Conservation (phyloP, 345 rosid genomes). For the Populus ilicifolia region DNA sequence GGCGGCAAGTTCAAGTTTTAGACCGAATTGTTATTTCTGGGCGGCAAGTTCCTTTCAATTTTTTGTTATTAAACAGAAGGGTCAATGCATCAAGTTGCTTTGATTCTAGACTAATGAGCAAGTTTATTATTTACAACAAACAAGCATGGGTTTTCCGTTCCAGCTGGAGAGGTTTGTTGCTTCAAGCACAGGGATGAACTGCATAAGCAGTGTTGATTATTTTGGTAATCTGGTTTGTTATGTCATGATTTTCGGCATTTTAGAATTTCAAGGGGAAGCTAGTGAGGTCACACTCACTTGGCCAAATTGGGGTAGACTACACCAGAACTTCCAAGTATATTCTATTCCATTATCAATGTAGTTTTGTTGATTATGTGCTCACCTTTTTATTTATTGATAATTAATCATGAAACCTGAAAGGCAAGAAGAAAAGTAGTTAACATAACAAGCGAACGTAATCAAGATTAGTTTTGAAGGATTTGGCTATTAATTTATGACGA, state of each 20-base stretch:
- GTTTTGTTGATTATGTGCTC: background rate
- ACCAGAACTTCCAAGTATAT: background rate
- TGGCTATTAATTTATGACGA: no score
- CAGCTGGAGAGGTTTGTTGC: background rate
- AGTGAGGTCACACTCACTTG: background rate
- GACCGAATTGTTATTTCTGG: no score
- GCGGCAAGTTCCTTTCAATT: no score
- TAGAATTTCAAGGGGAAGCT: background rate
- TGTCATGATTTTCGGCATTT: background rate
- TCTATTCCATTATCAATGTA: background rate
- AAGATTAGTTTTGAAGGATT: background rate
- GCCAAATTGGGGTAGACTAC: background rate
- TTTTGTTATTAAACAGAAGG: background rate
- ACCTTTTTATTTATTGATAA: background rate
- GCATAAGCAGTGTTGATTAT: background rate
- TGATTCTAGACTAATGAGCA: no score
- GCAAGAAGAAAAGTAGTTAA: no score
- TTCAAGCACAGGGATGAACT: background rate
- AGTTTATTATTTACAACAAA: no score
- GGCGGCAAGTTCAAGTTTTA: no score
- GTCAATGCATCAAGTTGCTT: background rate
- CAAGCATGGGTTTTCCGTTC: background rate
- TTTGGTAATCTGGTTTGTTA: background rate
- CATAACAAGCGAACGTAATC: background rate
- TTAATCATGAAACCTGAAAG: no score